These are phyloP conservation scores for Ailanthus altissimus DNA, from an alignment of 345 rosid species.

Conservation along the genomic window DNA sequence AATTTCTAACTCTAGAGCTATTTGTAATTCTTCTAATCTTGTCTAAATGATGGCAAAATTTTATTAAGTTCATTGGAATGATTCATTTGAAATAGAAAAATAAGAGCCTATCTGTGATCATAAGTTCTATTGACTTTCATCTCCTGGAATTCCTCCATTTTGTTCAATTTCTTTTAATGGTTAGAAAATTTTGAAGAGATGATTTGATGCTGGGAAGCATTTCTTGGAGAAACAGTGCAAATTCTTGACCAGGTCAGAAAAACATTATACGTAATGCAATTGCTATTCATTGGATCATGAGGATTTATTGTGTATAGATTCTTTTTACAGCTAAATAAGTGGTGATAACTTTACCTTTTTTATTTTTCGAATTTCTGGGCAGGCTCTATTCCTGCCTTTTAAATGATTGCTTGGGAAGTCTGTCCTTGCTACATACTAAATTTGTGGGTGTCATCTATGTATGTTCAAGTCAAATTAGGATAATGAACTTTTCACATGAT, in stretches of 20 bases:
- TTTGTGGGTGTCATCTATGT: neutral
- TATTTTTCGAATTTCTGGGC: neutral
- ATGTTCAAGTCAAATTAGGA: neutral
- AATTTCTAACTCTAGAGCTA: conserved; percentile 31
- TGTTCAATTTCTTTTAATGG: conserved; percentile 6
- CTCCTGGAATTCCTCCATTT: conserved; percentile 14
- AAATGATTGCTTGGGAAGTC: neutral
- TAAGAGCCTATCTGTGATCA: conserved; percentile 24
- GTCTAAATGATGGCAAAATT: conserved; percentile 28
- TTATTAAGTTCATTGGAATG: conserved; percentile 23
- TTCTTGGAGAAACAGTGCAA: neutral
- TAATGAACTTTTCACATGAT: neutral
- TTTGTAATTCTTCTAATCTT: conserved; percentile 36
- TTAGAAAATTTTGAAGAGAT: conserved; percentile 5
- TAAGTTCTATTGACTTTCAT: conserved; percentile 4
- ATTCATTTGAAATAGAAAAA: conserved; percentile 36
- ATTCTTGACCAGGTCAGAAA: conserved; percentile 25
- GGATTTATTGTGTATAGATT: neutral
- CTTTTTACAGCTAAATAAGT: neutral
- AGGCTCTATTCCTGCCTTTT: neutral
- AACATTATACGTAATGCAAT: conserved; percentile 3
- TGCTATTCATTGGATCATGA: neutral
- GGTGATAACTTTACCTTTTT: neutral
- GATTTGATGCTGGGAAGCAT: conserved; percentile 7
- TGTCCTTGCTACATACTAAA: neutral